phyloP scores from a whole-genome alignment of 2,329 filamentous ascomycete species.

The Peltaster fructicola region DNA sequence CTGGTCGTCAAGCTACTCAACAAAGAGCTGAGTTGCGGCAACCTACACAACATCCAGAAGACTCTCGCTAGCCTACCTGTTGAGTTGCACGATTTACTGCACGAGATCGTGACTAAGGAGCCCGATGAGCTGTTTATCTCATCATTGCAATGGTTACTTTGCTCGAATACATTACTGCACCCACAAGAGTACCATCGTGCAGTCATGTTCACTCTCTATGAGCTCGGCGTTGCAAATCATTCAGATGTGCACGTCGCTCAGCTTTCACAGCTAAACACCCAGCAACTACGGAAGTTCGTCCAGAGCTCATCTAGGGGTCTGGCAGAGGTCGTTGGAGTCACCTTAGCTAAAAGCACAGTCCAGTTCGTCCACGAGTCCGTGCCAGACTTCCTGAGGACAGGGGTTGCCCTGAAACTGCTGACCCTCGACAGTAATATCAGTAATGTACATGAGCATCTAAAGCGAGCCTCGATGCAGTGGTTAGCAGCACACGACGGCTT shows the following conservation, averaged over 20 bases:
- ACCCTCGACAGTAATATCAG: too few species aligned
- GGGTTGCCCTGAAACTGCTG: too few species aligned
- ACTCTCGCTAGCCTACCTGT: too few species aligned
- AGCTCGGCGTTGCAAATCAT: background rate
- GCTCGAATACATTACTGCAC: background rate
- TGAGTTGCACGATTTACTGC: background rate
- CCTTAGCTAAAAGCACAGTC: constrained; percentile 22
- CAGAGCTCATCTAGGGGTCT: constrained; percentile 33
- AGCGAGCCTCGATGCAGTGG: too few species aligned
- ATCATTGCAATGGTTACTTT: background rate
- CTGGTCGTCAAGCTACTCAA: background rate
- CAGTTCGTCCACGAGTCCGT: constrained; percentile 40
- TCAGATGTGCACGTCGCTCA: background rate
- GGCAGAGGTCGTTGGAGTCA: constrained; percentile 21
- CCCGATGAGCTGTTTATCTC: background rate
- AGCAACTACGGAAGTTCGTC: constrained; percentile 15
- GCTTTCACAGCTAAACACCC: too few species aligned
- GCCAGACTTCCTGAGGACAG: constrained; percentile 24
- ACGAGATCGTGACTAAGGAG: background rate
- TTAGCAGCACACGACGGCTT: too few species aligned
- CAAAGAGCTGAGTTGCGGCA: too few species aligned
- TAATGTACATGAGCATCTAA: too few species aligned
- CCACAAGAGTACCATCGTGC: background rate
- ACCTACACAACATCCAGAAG: background rate
- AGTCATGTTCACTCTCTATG: too few species aligned